phyloP scores from a whole-genome alignment of 768 basidiomycete genomes.

The Tricholoma saponaceum region DNA sequence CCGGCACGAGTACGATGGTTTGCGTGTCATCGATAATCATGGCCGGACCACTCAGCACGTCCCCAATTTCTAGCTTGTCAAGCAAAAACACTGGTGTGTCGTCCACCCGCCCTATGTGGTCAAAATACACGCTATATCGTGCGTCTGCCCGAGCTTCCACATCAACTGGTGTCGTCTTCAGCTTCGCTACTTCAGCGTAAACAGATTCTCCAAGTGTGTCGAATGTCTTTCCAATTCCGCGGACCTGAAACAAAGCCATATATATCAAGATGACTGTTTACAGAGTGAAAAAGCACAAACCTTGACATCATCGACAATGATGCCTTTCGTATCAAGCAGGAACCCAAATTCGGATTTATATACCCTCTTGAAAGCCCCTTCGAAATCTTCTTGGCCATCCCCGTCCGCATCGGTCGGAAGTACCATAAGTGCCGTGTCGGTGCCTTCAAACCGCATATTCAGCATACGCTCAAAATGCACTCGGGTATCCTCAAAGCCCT shows the following conservation, averaged over 20 bases:
- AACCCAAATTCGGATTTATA: constrained; percentile 93
- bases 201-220: constrained; percentile 77
- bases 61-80: constrained; percentile 61
- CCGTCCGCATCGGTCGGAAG: constrained; percentile 44
- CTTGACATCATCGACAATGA: constrained; percentile 92
- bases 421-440: constrained; percentile 91
- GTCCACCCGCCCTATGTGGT: constrained; percentile 67
- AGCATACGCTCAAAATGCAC: constrained; percentile 77
- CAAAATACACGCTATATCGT: constrained; percentile 75
- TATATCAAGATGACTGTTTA: not conserved
- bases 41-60: constrained; percentile 77
- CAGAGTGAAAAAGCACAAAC: constrained; percentile 27
- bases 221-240: constrained; percentile 89
- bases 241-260: constrained; percentile 45
- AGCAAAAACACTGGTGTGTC: constrained; percentile 81
- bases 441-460: constrained; percentile 92
- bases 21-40: constrained; percentile 96
- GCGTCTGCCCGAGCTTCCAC: constrained; percentile 43
- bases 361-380: constrained; percentile 69
- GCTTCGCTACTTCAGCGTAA: constrained; percentile 62
- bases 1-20: constrained; percentile 86
- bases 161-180: constrained; percentile 40
- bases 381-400: constrained; percentile 67
- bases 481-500: constrained; percentile 77
- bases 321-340: constrained; percentile 73